These are phyloP conservation scores for Turritis glabra DNA, from an alignment of 345 rosid genomes.

Conservation along the genomic window DNA sequence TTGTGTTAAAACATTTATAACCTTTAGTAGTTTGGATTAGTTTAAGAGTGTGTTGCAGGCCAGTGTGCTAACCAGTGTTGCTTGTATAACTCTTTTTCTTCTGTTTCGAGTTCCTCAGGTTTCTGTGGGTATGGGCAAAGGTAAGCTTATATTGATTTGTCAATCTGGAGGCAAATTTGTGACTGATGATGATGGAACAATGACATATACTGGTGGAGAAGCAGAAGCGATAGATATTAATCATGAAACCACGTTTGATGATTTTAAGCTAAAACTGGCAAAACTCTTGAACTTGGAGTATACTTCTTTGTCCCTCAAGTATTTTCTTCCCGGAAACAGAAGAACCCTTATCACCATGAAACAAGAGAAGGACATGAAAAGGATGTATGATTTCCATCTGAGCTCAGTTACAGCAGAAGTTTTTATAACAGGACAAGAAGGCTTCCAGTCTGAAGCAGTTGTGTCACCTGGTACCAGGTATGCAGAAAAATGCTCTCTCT, in stretches of 20 bases:
- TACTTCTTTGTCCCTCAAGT: constrained; percentile 71
- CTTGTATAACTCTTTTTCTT: neutral
- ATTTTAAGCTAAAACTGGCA: constrained; percentile 73
- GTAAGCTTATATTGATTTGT: constrained; percentile 87
- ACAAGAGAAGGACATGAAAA: constrained; percentile 72
- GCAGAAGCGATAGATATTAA: constrained; percentile 79
- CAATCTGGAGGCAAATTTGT: constrained; percentile 78
- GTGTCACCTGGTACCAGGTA: constrained; percentile 51
- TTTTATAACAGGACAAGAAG: constrained; percentile 58
- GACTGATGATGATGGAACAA: constrained; percentile 62
- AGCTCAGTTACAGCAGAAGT: constrained; percentile 79
- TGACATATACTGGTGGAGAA: constrained; percentile 78
- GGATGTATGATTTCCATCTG: constrained; percentile 74
- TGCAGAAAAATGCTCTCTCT: neutral
- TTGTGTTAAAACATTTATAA: neutral
- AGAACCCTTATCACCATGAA: constrained; percentile 69
- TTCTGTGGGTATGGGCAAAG: constrained; percentile 59
- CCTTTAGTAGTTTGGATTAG: neutral
- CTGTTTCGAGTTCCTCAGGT: neutral
- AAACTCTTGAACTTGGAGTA: constrained; percentile 65
- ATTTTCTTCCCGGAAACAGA: constrained; percentile 82
- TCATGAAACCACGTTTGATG: constrained; percentile 63
- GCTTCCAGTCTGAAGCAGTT: constrained; percentile 49
- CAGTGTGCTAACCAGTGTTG: neutral
- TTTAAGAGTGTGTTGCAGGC: neutral